phyloP scores from a whole-genome alignment of 805 yeast species.

The Hanseniaspora guilliermondii region DNA sequence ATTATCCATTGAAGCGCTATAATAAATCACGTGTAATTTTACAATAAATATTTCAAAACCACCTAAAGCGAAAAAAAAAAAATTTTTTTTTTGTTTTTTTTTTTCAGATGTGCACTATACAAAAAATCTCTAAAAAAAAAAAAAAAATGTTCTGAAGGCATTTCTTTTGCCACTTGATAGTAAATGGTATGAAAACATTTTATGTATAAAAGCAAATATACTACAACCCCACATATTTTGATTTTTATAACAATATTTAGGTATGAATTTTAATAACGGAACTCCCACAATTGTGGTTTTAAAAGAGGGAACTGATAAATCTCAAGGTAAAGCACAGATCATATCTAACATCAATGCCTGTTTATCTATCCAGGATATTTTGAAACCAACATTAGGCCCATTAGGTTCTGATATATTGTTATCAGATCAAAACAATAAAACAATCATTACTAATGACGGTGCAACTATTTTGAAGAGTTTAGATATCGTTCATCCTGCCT shows the following conservation, averaged over 20 bases:
- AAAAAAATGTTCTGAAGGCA: too few species aligned
- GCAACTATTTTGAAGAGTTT: constrained; percentile 86
- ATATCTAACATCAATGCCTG: constrained; percentile 94
- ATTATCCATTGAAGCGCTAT: too few species aligned
- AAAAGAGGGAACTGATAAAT: constrained; percentile 93
- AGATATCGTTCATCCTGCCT: constrained; percentile 98
- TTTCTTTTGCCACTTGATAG: too few species aligned
- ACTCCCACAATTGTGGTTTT: constrained; percentile 97
- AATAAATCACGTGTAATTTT: too few species aligned
- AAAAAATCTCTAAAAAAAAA: too few species aligned
- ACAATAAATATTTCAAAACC: too few species aligned
- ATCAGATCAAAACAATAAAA: constrained; percentile 68
- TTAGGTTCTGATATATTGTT: constrained; percentile 90
- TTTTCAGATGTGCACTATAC: too few species aligned
- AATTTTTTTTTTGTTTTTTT: too few species aligned
- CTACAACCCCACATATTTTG: not conserved
- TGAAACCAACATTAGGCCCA: constrained; percentile 92
- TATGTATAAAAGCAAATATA: not conserved
- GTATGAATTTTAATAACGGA: constrained; percentile 80
- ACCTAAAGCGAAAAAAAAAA: too few species aligned
- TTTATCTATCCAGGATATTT: constrained; percentile 88
- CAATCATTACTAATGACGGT: constrained; percentile 96
- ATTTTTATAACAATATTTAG: too few species aligned
- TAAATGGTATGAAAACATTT: too few species aligned
- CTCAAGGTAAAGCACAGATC: constrained; percentile 94